Conservation (phyloP, 106 monocot genomes). For the Gastrodia elata region DNA sequence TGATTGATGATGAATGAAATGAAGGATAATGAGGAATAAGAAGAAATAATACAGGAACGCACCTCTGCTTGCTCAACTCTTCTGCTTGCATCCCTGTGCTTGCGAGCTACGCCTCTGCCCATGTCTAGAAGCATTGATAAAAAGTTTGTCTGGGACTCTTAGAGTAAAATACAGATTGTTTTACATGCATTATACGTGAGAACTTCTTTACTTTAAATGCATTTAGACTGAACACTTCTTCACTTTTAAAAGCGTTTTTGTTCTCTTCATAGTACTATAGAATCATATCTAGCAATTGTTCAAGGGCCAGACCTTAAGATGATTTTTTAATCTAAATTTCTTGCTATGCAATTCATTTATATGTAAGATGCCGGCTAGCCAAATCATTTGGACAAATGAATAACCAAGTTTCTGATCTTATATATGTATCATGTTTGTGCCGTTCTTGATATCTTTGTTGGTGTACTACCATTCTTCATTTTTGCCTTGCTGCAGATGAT, state of each 20-base stretch:
- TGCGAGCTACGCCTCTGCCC: too few relatives aligned
- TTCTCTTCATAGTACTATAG: neutral
- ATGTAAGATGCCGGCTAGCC: neutral
- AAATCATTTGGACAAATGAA: neutral
- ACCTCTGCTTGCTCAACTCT: too few relatives aligned
- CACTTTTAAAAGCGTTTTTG: neutral
- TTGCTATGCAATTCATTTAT: neutral
- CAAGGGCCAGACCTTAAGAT: neutral
- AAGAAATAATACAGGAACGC: too few relatives aligned
- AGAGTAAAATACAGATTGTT: neutral
- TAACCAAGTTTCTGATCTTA: neutral
- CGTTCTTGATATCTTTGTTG: neutral
- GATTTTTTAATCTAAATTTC: neutral
- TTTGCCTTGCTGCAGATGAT: slow-evolving; percentile 65
- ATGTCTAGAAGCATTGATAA: too few relatives aligned
- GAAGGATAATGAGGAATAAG: too few relatives aligned
- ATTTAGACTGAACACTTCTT: too few relatives aligned
- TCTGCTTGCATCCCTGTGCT: too few relatives aligned
- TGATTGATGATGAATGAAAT: too few relatives aligned
- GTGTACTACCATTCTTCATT: neutral
- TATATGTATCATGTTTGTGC: neutral
- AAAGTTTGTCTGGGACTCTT: neutral
- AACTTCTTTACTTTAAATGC: neutral
- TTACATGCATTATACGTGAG: neutral
- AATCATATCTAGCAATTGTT: neutral